Evolutionary conservation across 306 rosid species (phyloP), one percentile per base, ranked within the genome.

Genomic region (Sicyos edulis): DNA sequence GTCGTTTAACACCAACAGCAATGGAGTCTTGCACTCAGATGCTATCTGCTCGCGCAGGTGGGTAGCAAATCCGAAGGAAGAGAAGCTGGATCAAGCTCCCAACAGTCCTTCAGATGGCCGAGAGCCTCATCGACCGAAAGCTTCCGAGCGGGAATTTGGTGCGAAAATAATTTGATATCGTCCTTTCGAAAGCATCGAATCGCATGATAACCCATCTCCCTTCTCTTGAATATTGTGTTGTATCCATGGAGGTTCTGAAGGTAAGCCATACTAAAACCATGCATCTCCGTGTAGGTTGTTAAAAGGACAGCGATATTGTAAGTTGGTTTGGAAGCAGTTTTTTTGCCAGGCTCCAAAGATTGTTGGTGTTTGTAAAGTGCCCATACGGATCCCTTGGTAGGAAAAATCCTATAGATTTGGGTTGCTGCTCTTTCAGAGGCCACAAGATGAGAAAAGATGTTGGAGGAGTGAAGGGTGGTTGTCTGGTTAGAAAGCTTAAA

Each of bases 21-120:
- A 26, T 47, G 15, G 21, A 70, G 8, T 24, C 52, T 17, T 29
- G 6, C 3, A 26, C 74, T 15, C 37, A 62, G 73, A 78, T 54
- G 70, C 16, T 74, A 78, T 80, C 49, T 65, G 72, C 37, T 29
- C 42, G n/a, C n/a, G n/a, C 82, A 78, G 72, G 75, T 73, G 40
- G 85, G 79, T 34, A 87, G 92, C 76, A 90, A 80, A 82, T 88
- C 86, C 14, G 90, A 70, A 64, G 97, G 89, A 85, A 93, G 97
- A 12, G 97, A 90, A 65, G 97, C 98, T 45, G 97, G 98, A 85
- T 93, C 96, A 69, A 93, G 98, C 56, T 93, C 96, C 98, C 96
- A 90, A 76, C 89, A 93, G 70, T 82, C 85, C 78, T 87, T 87
- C 76, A 84, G 42, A 71, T 82, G 78, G 54, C 79, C 85, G 56